phyloP scores from a whole-genome alignment of 805 yeast genomes.

The Lachancea sp. region DNA sequence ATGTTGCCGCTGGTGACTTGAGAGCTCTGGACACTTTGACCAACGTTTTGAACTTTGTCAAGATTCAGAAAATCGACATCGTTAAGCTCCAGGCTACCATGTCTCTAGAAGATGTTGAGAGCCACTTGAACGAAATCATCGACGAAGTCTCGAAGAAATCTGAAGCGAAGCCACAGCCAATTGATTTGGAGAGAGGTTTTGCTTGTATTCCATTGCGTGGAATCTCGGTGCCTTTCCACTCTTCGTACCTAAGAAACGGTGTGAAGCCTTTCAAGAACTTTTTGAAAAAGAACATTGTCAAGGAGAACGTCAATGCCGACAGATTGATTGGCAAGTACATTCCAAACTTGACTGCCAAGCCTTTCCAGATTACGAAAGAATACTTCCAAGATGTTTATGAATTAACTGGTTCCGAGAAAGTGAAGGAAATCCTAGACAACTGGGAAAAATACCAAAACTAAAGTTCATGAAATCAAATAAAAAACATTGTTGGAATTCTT shows the following conservation, averaged over 20 bases:
- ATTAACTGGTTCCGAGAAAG: constrained; percentile 85
- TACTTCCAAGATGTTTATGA: constrained; percentile 94
- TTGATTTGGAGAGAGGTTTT: constrained; percentile 94
- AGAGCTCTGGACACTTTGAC: constrained; percentile 90
- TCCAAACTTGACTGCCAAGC: constrained; percentile 98
- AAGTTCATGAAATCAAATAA: background rate
- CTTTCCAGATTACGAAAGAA: constrained; percentile 92
- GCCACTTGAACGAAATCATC: constrained; percentile 81
- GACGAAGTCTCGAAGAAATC: constrained; percentile 79
- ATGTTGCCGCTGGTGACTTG: constrained; percentile 97
- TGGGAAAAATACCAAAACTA: constrained; percentile 75
- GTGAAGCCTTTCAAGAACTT: constrained; percentile 98
- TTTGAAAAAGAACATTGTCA: constrained; percentile 91
- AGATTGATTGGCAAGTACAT: constrained; percentile 91
- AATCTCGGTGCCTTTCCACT: constrained; percentile 99
- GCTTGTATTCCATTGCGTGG: constrained; percentile 98
- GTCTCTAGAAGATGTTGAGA: constrained; percentile 82
- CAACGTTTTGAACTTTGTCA: constrained; percentile 87
- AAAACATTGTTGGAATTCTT: background rate
- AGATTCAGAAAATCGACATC: constrained; percentile 89
- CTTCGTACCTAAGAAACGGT: constrained; percentile 96
- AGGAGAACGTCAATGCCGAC: constrained; percentile 90
- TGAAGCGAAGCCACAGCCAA: constrained; percentile 88
- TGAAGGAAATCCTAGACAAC: constrained; percentile 83
- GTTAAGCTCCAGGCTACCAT: constrained; percentile 76